These are phyloP conservation scores for Balansia obtecta DNA, from an alignment of 2,329 filamentous ascomycete species.

Conservation along the genomic window DNA sequence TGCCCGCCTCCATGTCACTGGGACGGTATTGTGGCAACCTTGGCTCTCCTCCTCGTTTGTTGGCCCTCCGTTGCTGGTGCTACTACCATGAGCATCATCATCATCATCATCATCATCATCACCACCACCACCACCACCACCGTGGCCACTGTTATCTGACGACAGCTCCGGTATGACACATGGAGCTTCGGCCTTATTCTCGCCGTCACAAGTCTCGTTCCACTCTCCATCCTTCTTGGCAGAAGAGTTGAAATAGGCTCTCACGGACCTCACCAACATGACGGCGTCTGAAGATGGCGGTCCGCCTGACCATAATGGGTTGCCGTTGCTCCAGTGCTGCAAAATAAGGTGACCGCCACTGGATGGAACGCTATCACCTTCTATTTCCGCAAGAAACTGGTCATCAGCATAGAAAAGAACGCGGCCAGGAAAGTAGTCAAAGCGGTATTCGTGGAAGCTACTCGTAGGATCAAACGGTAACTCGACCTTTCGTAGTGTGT, in stretches of 20 bases:
- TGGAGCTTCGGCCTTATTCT: slow-evolving; percentile 4
- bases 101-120: too few relatives aligned
- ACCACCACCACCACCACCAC: background rate
- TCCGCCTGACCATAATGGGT: slow-evolving; percentile 56
- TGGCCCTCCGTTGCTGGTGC: background rate
- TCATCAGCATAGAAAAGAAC: slow-evolving; percentile 62
- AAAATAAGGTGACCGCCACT: slow-evolving; percentile 54
- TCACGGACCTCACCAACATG: slow-evolving; percentile 56
- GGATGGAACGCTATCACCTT: slow-evolving; percentile 43
- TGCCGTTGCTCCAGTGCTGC: slow-evolving; percentile 70
- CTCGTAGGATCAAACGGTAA: slow-evolving; percentile 54
- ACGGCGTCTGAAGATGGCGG: slow-evolving; percentile 51
- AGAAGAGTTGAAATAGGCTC: slow-evolving; percentile 67
- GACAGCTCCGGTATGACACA: slow-evolving; percentile 15
- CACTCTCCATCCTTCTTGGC: slow-evolving; percentile 4
- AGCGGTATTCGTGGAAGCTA: slow-evolving; percentile 65
- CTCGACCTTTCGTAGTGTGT: slow-evolving; percentile 42
- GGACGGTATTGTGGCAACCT: background rate
- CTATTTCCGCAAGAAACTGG: slow-evolving; percentile 40
- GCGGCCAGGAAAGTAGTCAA: slow-evolving; percentile 53
- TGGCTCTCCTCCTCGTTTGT: background rate
- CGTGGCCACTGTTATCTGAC: background rate
- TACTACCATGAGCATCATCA: background rate
- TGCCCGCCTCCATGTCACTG: background rate
- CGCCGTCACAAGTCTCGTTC: slow-evolving; percentile 3